Evolutionary conservation across 805 yeast species (phyloP).

Genomic region (Saccharomyces paradoxus): DNA sequence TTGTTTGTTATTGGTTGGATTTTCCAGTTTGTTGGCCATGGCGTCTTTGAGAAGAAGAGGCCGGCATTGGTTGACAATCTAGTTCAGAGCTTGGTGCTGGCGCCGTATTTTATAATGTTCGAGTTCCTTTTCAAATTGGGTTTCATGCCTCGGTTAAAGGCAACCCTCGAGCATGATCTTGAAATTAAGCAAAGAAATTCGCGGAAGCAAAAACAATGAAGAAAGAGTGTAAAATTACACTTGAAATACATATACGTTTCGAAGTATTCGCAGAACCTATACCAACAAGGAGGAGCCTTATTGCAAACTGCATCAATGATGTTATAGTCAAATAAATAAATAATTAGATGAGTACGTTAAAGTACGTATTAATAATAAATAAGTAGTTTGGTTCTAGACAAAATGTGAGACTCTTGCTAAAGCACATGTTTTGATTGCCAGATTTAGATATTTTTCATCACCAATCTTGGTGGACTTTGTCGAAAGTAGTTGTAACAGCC

Average conservation of each 20-base stretch:
- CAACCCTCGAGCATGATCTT: not conserved
- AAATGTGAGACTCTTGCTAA: not conserved
- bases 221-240: not conserved
- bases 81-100: constrained; percentile 77
- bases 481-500: constrained; percentile 5
- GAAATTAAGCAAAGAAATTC: not conserved
- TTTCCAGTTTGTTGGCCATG: constrained; percentile 84
- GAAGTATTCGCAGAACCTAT: not conserved
- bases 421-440: not conserved
- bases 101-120: constrained; percentile 81
- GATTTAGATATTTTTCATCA: not conserved
- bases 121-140: constrained; percentile 72
- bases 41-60: constrained; percentile 65
- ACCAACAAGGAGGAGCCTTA: not conserved
- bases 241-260: not conserved
- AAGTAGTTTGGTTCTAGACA: not conserved
- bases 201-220: not conserved
- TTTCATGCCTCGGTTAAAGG: constrained; percentile 42
- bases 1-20: constrained; percentile 61
- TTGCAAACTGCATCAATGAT: not conserved
- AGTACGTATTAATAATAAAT: not conserved
- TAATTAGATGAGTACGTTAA: not conserved
- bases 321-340: not conserved
- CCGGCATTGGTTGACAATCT: constrained; percentile 84
- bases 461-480: constrained; percentile 13